Base-by-base conservation (phyloP, 495 filamentous ascomycete species). In the Penicillium malachiteum region DNA sequence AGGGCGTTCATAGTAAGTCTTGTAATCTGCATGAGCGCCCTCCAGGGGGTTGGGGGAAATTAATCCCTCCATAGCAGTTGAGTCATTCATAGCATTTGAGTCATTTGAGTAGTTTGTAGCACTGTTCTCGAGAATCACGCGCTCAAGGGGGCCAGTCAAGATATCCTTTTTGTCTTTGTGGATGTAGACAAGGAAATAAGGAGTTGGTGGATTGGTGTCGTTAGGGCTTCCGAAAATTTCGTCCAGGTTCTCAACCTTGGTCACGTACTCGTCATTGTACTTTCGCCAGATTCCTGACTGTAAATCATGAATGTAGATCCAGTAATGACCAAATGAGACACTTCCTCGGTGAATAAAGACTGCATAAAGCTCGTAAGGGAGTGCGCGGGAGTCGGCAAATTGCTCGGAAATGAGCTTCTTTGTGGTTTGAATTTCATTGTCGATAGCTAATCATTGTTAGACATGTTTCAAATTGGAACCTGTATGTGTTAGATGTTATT, bases 251-350 rank as follows among this genome's bases (percentile, higher is more conserved):
- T 67, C 83, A 61, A 89, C 82, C 55, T 88, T 83, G 0, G 84
- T 85, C 30, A 98, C 92, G 17, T 78, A 77, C 26, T 86, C 86
- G 64, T 98, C 94, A 68, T 98, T 97, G 78, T 97, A 98, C 63
- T 89, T 90, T 47, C 90, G 87, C 91, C 94, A 98, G 43, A 92
- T 72, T 14, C 87, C 77, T 35, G 81, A 78, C 50, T 84, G 77
- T 68, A 95, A 96, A 69, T 97, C 94, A 65, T 84, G 87, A 61
- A 98, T 96, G 79, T 92, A 97, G 54, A 97, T 91, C 84, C 90
- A 99, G 75, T 97, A 99, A 69, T 98, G 94, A 1, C 94, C 94
- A 47, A 87, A 88, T 14, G 70, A 74, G 2, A 79, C 82, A 38
- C 76, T 79, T 7, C 83, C 95, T 5, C 86, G 82, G 65, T 99